Conservation (phyloP, 2,329 filamentous ascomycete species). For the Fusarium piperis region DNA sequence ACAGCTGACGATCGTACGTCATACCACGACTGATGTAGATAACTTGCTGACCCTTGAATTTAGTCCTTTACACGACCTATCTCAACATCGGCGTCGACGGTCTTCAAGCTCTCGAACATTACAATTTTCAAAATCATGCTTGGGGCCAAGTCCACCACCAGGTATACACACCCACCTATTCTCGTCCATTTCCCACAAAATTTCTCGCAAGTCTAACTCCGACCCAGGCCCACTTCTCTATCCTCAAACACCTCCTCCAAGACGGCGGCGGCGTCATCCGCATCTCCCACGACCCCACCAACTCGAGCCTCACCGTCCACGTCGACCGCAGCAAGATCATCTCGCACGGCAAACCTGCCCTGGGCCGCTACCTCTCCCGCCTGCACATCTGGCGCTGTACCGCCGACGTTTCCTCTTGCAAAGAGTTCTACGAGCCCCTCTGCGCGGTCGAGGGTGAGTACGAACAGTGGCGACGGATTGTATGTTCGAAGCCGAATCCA, state of each 20-base stretch:
- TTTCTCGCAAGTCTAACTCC: neutral
- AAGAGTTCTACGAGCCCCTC: conserved; percentile 66
- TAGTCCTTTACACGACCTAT: conserved; percentile 54
- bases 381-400: conserved; percentile 72
- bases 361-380: conserved; percentile 66
- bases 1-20: conserved; percentile 51
- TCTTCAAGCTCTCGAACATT: conserved; percentile 51
- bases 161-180: too few species aligned
- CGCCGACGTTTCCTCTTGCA: conserved; percentile 64
- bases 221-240: conserved; percentile 70
- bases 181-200: too few species aligned
- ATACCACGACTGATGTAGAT: neutral
- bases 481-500: conserved; percentile 65
- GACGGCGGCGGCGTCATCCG: conserved; percentile 62
- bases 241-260: conserved; percentile 66
- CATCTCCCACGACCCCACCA: conserved; percentile 56
- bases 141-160: conserved; percentile 55
- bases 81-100: conserved; percentile 54
- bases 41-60: conserved; percentile 7
- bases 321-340: conserved; percentile 68
- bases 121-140: conserved; percentile 49
- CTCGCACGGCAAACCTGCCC: conserved; percentile 64
- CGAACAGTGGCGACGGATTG: conserved; percentile 63
- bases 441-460: conserved; percentile 63
- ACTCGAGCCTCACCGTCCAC: conserved; percentile 60